phyloP scores from a whole-genome alignment of 805 yeast genomes.

The Ogataea angusta region DNA sequence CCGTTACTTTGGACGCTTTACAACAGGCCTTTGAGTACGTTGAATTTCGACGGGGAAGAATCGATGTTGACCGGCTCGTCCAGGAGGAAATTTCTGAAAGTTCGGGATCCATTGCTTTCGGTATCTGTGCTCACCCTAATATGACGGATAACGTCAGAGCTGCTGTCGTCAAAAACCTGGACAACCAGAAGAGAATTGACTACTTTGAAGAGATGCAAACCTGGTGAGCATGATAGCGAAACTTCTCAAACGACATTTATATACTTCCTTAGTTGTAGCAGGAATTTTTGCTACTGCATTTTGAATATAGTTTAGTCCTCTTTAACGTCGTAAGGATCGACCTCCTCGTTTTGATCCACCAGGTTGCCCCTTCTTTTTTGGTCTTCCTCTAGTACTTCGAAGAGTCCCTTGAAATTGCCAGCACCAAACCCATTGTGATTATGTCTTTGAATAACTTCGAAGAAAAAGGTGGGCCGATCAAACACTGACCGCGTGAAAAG shows the following conservation, averaged over 20 bases:
- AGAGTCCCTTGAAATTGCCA: constrained; percentile 80
- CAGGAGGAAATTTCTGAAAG: constrained; percentile 35
- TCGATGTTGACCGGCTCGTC: constrained; percentile 36
- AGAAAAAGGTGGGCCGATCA: constrained; percentile 78
- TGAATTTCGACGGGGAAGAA: constrained; percentile 45
- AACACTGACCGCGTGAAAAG: constrained; percentile 73
- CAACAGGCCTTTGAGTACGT: constrained; percentile 33
- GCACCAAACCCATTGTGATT: constrained; percentile 87
- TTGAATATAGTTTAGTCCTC: too few species aligned
- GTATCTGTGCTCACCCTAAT: constrained; percentile 47
- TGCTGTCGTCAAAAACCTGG: constrained; percentile 20
- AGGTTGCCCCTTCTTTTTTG: constrained; percentile 70
- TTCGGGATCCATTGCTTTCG: constrained; percentile 42
- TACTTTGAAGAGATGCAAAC: constrained; percentile 36
- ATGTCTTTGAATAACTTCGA: constrained; percentile 76
- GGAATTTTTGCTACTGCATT: too few species aligned
- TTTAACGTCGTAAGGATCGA: constrained; percentile 8
- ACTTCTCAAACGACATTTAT: neutral
- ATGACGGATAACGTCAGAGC: constrained; percentile 36
- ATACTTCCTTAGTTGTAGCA: too few species aligned
- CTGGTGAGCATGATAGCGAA: constrained; percentile 24
- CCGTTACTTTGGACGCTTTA: constrained; percentile 14
- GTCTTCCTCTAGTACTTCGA: constrained; percentile 77
- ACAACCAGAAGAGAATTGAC: constrained; percentile 20
- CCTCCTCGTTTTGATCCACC: constrained; percentile 19